These are phyloP conservation scores for Hypericum perforatum DNA, from an alignment of 345 rosid species.

Conservation along the genomic window DNA sequence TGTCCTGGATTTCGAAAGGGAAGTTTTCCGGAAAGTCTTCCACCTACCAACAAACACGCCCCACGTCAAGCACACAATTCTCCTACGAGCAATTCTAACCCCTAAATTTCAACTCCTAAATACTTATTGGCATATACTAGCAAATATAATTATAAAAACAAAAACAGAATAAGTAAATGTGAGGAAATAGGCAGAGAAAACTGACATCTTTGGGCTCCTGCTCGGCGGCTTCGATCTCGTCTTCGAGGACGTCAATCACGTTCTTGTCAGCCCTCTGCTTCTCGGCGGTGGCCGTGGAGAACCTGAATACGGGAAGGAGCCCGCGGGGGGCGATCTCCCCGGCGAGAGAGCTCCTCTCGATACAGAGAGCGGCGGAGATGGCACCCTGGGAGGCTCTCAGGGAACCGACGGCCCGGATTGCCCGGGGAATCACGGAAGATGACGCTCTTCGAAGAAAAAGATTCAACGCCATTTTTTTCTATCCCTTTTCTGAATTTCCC, in stretches of 20 bases:
- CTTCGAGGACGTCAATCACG: slow-evolving; percentile 31
- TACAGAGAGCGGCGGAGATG: slow-evolving; percentile 6
- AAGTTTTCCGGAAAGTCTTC: slow-evolving; percentile 35
- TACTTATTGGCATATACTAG: too few species aligned
- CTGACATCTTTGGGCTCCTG: slow-evolving; percentile 18
- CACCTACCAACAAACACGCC: slow-evolving; percentile 2
- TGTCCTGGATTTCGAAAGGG: slow-evolving; percentile 47
- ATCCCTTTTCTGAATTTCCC: neutral
- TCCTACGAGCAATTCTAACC: neutral
- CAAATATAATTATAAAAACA: too few species aligned
- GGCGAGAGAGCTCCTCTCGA: slow-evolving; percentile 3
- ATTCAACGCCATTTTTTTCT: neutral
- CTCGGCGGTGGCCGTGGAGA: slow-evolving; percentile 19
- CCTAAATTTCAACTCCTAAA: neutral
- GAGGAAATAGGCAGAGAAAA: neutral
- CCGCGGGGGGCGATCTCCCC: neutral
- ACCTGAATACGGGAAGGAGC: slow-evolving; percentile 12
- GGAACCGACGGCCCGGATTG: neutral
- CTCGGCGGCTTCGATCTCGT: slow-evolving; percentile 46
- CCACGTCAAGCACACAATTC: too few species aligned
- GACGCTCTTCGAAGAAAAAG: neutral
- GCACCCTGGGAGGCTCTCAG: slow-evolving; percentile 1
- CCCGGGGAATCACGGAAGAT: neutral
- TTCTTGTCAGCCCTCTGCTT: slow-evolving; percentile 30
- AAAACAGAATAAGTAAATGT: too few species aligned